A percentile compares a stretch with the other conserved stretches of the same genome.
Conservation (phyloP, 768 basidiomycete genomes). For the Gautieria morchelliformis region DNA sequence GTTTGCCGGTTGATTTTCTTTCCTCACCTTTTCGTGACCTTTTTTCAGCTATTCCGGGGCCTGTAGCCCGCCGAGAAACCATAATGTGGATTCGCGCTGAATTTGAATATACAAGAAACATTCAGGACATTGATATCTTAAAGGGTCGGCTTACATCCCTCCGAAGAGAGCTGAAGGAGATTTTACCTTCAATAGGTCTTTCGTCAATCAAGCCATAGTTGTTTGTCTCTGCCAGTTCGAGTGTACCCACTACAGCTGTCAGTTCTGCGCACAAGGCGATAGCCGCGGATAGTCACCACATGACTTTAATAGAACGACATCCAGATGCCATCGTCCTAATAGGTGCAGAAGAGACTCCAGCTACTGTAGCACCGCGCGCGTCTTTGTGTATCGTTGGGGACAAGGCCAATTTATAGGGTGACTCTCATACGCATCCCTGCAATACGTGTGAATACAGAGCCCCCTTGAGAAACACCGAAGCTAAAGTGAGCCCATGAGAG, state of each 20-base stretch:
- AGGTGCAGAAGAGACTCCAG: no score
- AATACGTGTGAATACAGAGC: no score
- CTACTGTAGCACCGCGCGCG: no score
- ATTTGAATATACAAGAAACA: conserved; percentile 51
- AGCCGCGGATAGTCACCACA: no score
- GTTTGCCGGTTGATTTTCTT: not conserved
- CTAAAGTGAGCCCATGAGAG: no score
- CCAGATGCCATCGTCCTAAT: no score
- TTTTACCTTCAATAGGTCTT: conserved; percentile 33
- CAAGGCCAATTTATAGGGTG: no score
- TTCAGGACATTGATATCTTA: conserved; percentile 44
- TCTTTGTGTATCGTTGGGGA: no score
- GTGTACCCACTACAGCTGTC: not conserved
- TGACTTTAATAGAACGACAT: no score
- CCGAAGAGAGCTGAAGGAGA: conserved; percentile 50
- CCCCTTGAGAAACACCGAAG: no score
- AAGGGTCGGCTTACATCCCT: conserved; percentile 49
- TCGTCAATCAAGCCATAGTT: not conserved
- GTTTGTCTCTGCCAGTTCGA: not conserved
- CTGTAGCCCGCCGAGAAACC: conserved; percentile 51
- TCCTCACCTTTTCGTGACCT: not conserved
- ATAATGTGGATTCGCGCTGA: conserved; percentile 64
- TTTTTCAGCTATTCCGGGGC: conserved; percentile 50
- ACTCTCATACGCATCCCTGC: no score
- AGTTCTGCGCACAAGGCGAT: no score